A percentile compares a stretch with the other conserved stretches of the same genome.
phyloP scores from a whole-genome alignment of 2,329 filamentous ascomycete species.

The Pyrenochaeta sp. region DNA sequence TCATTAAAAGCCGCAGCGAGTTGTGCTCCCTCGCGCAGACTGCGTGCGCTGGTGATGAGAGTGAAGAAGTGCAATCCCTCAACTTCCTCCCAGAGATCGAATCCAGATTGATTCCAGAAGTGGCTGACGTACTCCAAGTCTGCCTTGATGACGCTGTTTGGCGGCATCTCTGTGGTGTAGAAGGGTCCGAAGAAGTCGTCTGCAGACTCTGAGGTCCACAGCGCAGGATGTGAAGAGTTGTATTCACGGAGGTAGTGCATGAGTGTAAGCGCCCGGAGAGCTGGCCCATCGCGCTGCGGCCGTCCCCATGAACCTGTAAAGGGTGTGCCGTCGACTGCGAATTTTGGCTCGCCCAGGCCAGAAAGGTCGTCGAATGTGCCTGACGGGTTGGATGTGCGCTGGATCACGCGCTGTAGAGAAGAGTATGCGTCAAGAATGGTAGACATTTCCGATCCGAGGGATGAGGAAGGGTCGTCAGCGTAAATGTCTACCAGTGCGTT shows the following conservation, averaged over 20 bases:
- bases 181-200: slow-evolving; percentile 44
- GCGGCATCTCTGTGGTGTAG: slow-evolving; percentile 48
- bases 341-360: slow-evolving; percentile 55
- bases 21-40: slow-evolving; percentile 45
- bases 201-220: slow-evolving; percentile 39
- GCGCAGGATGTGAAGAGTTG: slow-evolving; percentile 50
- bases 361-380: slow-evolving; percentile 46
- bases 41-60: slow-evolving; percentile 48
- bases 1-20: slow-evolving; percentile 47
- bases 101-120: slow-evolving; percentile 52
- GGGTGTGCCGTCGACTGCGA: slow-evolving; percentile 49
- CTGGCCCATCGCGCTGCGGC: slow-evolving; percentile 56
- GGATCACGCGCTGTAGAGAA: slow-evolving; percentile 45
- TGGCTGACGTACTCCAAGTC: slow-evolving; percentile 56
- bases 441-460: slow-evolving; percentile 35
- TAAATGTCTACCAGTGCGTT: slow-evolving; percentile 53
- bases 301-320: slow-evolving; percentile 53
- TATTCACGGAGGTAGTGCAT: slow-evolving; percentile 53
- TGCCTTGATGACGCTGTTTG: slow-evolving; percentile 54
- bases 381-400: slow-evolving; percentile 51
- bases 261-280: slow-evolving; percentile 53
- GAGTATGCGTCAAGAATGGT: slow-evolving; percentile 45
- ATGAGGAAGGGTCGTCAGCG: slow-evolving; percentile 39
- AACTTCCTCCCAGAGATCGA: slow-evolving; percentile 59
- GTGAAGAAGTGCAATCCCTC: slow-evolving; percentile 54